Evolutionary conservation across 192 early-diverging fungal species (phyloP).

Genomic region (Mortierella antarctica): DNA sequence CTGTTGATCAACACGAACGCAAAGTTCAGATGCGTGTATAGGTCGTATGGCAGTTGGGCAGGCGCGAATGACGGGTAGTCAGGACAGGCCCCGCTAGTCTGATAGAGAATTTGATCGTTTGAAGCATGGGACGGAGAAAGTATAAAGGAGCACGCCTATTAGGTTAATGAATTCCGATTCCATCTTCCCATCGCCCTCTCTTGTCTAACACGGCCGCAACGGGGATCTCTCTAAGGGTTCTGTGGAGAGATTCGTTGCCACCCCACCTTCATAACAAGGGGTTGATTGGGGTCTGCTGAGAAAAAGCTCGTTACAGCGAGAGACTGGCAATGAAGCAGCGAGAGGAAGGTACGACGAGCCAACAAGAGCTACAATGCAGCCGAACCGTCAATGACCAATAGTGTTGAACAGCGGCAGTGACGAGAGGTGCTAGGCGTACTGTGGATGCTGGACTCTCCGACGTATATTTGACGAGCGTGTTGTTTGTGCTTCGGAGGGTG

Average conservation of each 20-base stretch:
- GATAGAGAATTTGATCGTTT: background rate
- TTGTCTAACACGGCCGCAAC: no score
- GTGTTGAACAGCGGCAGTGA: background rate
- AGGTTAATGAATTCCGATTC: conserved; percentile 1
- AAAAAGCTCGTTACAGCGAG: no score
- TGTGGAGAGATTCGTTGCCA: no score
- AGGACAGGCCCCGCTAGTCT: conserved; percentile 34
- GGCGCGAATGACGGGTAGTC: conserved; percentile 46
- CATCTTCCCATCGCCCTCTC: conserved; percentile 1
- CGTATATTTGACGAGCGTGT: background rate
- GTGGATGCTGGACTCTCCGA: background rate
- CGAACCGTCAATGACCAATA: no score
- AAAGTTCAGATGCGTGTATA: conserved; percentile 51
- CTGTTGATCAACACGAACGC: conserved; percentile 49
- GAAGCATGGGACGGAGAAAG: background rate
- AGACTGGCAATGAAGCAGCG: no score
- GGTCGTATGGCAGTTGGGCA: conserved; percentile 26
- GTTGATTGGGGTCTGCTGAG: no score
- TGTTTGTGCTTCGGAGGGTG: no score
- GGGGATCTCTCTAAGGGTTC: no score
- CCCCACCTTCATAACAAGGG: no score
- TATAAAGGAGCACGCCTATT: background rate
- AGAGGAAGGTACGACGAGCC: no score
- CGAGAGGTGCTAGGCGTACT: background rate
- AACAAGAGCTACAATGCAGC: no score